Evolutionary conservation across 352 stramenopile genomes (phyloP).

Genomic region (Phytophthora crassamura): DNA sequence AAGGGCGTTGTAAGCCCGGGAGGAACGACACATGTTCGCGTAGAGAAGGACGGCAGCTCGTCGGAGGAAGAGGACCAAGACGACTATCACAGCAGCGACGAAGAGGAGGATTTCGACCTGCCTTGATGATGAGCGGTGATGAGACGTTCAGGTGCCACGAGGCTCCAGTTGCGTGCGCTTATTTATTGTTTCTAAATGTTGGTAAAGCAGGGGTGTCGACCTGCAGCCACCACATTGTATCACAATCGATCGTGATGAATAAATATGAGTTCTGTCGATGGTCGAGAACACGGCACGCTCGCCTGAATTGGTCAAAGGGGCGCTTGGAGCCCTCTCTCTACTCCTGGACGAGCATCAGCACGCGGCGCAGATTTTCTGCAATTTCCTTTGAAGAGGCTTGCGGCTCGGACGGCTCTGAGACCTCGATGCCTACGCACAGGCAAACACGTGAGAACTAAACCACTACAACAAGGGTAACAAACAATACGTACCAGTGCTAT

Average conservation of each 20-base stretch:
- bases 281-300: not conserved
- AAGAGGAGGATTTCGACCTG: conserved; percentile 39
- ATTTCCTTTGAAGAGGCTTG: conserved; percentile 15
- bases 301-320: not conserved
- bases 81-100: conserved; percentile 38
- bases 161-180: conserved; percentile 9
- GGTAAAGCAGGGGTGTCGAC: not conserved
- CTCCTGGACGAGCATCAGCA: conserved; percentile 37
- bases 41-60: conserved; percentile 61
- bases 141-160: not conserved
- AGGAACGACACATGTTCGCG: conserved; percentile 64
- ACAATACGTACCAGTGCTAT: conserved; percentile 22
- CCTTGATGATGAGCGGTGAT: conserved; percentile 9
- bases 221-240: conserved; percentile 8
- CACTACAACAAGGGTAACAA: not conserved
- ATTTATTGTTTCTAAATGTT: conserved; percentile 33
- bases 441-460: not conserved
- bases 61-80: conserved; percentile 53
- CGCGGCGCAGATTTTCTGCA: conserved; percentile 34
- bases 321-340: conserved; percentile 4
- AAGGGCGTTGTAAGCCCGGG: conserved; percentile 65
- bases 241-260: conserved; percentile 25
- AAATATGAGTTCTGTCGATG: conserved; percentile 23
- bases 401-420: not conserved
- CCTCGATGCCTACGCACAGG: not conserved